These are phyloP conservation scores for Epichloe glyceriae DNA, from an alignment of 2,329 filamentous ascomycete genomes.

Conservation along the genomic window DNA sequence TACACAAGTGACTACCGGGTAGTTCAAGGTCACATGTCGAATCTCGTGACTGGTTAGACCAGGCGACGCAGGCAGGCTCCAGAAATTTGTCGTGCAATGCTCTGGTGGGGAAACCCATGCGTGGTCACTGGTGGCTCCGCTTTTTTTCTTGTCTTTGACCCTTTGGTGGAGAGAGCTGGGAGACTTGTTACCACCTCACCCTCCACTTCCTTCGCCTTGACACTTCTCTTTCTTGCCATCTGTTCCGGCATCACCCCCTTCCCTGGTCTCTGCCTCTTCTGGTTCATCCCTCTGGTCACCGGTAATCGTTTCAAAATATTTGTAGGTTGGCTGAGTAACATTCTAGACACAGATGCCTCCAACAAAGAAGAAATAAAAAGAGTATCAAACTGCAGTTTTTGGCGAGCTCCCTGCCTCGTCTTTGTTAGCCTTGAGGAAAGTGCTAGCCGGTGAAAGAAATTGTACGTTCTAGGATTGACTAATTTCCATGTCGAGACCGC, in stretches of 20 bases:
- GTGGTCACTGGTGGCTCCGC: not conserved
- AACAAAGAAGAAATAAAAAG: not conserved
- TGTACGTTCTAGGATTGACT: not conserved
- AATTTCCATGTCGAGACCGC: not conserved
- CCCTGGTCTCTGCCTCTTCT: constrained; percentile 23
- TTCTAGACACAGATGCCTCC: constrained; percentile 21
- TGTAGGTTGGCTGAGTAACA: constrained; percentile 24
- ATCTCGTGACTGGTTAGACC: not conserved
- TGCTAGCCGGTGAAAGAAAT: not conserved
- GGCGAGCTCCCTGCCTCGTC: not conserved
- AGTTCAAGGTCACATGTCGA: not conserved
- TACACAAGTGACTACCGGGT: not conserved
- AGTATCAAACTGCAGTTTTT: constrained; percentile 1
- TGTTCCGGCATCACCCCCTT: constrained; percentile 12
- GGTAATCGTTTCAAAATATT: constrained; percentile 19
- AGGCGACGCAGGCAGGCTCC: not conserved
- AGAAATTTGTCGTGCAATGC: not conserved
- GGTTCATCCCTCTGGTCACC: constrained; percentile 28
- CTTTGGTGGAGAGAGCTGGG: constrained; percentile 20
- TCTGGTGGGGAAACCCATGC: not conserved
- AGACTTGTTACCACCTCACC: constrained; percentile 29
- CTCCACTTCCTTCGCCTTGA: constrained; percentile 17
- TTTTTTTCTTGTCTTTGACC: constrained; percentile 10
- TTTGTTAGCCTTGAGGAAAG: not conserved
- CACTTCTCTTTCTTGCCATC: constrained; percentile 13